phyloP scores from a whole-genome alignment of 2,329 filamentous ascomycete species.

The Penicillium nordicum region DNA sequence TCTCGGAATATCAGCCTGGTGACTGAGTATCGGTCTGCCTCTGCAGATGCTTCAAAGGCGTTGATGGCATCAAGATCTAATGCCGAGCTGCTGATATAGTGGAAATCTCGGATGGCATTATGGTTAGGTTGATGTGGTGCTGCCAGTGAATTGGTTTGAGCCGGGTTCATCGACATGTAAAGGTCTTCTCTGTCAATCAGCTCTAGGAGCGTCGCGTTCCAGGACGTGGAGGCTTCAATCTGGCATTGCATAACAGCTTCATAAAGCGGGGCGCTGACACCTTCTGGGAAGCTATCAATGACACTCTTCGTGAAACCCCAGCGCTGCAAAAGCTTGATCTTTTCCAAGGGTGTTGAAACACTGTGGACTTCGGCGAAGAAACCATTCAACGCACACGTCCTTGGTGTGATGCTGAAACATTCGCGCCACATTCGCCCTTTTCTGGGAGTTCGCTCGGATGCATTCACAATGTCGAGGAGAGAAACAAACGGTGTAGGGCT shows the following conservation, averaged over 20 bases:
- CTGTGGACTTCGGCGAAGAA: constrained; percentile 60
- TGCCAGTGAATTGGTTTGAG: constrained; percentile 37
- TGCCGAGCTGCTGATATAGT: constrained; percentile 62
- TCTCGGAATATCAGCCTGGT: constrained; percentile 87
- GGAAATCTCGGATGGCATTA: constrained; percentile 68
- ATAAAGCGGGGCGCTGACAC: constrained; percentile 73
- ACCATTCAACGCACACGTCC: constrained; percentile 66
- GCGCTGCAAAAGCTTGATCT: constrained; percentile 70
- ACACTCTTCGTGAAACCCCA: constrained; percentile 62
- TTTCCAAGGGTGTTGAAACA: constrained; percentile 53
- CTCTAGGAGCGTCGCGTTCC: constrained; percentile 67
- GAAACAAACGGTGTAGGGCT: constrained; percentile 46
- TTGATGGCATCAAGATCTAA: constrained; percentile 50
- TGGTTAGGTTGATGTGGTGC: constrained; percentile 54
- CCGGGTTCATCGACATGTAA: constrained; percentile 59
- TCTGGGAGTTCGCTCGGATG: constrained; percentile 25
- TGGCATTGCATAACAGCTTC: constrained; percentile 85
- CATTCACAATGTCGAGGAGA: constrained; percentile 48
- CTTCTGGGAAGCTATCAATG: constrained; percentile 80
- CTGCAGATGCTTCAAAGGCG: constrained; percentile 72
- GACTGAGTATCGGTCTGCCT: constrained; percentile 76
- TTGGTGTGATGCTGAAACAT: constrained; percentile 52
- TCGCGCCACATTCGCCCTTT: constrained; percentile 36
- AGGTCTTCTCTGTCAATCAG: constrained; percentile 81
- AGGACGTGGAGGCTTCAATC: constrained; percentile 72